Evolutionary conservation across 306 rosid genomes (phyloP).

Genomic region (Abrus precatorius): DNA sequence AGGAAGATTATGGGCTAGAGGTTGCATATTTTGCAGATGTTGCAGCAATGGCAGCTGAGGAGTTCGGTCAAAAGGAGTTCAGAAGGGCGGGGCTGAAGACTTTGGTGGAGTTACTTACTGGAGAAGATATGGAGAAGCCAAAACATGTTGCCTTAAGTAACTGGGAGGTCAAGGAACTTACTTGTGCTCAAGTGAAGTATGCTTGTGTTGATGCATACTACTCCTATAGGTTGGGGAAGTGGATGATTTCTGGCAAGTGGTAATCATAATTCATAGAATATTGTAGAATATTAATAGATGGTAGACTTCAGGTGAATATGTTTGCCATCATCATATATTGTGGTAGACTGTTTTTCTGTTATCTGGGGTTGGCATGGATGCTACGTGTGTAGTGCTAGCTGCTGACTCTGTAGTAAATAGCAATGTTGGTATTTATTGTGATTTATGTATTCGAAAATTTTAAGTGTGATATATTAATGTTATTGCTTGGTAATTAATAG

Average conservation of each 20-base stretch:
- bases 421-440: background rate
- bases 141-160: background rate
- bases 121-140: background rate
- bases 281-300: too few relatives aligned
- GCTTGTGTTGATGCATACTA: background rate
- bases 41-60: background rate
- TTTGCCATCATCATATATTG: too few relatives aligned
- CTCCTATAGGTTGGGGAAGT: background rate
- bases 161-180: background rate
- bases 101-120: background rate
- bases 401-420: too few relatives aligned
- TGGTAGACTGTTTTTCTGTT: too few relatives aligned
- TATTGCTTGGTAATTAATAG: too few relatives aligned
- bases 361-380: too few relatives aligned
- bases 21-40: background rate
- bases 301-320: background rate
- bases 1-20: conserved; percentile 4
- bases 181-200: background rate
- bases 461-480: background rate
- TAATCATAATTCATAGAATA: background rate
- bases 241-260: background rate
- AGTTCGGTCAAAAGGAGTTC: background rate
- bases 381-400: background rate
- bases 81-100: background rate
- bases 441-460: background rate